A percentile compares a stretch with the other conserved stretches of the same genome.
Evolutionary conservation across 441 rosid genomes (phyloP).

Genomic region (Gossypium trilobum): DNA sequence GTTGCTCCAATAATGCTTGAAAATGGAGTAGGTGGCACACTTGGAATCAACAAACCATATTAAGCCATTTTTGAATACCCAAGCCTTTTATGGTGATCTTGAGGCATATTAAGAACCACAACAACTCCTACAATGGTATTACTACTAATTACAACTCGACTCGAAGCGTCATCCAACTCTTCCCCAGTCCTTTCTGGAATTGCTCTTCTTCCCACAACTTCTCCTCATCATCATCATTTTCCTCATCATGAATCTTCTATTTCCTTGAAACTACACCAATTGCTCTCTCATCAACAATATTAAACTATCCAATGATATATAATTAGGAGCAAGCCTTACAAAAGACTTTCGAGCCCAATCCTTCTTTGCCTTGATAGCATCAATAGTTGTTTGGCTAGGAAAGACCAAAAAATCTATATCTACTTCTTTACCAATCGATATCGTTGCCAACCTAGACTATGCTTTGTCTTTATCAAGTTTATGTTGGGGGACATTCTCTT

Average conservation of each 20-base stretch:
- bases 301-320: slow-evolving; percentile 62
- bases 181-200: slow-evolving; percentile 68
- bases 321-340: slow-evolving; percentile 50
- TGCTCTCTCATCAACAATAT: slow-evolving; percentile 33
- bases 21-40: slow-evolving; percentile 23
- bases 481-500: slow-evolving; percentile 20
- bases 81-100: slow-evolving; percentile 31
- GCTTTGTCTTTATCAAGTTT: slow-evolving; percentile 20
- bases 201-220: slow-evolving; percentile 93
- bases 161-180: slow-evolving; percentile 56
- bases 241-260: slow-evolving; percentile 13
- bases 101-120: slow-evolving; percentile 26
- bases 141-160: slow-evolving; percentile 21
- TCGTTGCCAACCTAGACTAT: slow-evolving; percentile 26
- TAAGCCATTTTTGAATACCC: slow-evolving; percentile 21
- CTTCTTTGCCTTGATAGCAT: slow-evolving; percentile 58
- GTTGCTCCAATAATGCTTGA: slow-evolving; percentile 44
- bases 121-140: slow-evolving; percentile 21
- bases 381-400: slow-evolving; percentile 50
- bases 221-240: slow-evolving; percentile 61
- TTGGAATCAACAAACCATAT: slow-evolving; percentile 26
- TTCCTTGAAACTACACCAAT: slow-evolving; percentile 14
- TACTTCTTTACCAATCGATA: slow-evolving; percentile 22
- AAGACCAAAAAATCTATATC: slow-evolving; percentile 16
- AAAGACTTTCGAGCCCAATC: slow-evolving; percentile 57